These are phyloP conservation scores for Lachancea dasiensis DNA, from an alignment of 805 yeast species.

Conservation along the genomic window DNA sequence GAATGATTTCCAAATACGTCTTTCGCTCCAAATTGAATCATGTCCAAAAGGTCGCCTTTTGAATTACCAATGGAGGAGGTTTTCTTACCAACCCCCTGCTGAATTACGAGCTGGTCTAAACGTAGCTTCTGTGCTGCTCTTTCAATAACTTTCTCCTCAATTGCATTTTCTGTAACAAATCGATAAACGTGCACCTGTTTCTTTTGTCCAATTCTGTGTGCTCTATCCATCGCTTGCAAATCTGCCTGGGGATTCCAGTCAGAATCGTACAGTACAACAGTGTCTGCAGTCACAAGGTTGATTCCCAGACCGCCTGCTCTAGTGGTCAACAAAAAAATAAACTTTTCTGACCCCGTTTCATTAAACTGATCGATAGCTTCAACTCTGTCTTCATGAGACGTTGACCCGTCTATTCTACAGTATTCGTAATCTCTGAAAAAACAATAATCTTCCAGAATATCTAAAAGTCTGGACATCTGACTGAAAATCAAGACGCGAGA, in stretches of 20 bases:
- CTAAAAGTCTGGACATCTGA: constrained; percentile 87
- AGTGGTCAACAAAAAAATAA: constrained; percentile 80
- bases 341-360: constrained; percentile 72
- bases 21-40: constrained; percentile 97
- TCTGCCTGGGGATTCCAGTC: constrained; percentile 99
- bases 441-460: constrained; percentile 90
- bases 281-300: constrained; percentile 86
- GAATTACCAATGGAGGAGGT: constrained; percentile 37
- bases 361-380: constrained; percentile 91
- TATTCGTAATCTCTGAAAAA: constrained; percentile 75
- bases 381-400: constrained; percentile 88
- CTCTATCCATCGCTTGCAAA: constrained; percentile 96
- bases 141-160: constrained; percentile 93
- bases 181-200: constrained; percentile 91
- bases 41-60: constrained; percentile 81
- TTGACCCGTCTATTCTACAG: constrained; percentile 90
- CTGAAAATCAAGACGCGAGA: constrained; percentile 88
- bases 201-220: constrained; percentile 95
- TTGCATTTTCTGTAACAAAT: constrained; percentile 91
- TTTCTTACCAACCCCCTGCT: constrained; percentile 64
- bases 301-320: constrained; percentile 98
- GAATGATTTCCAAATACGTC: constrained; percentile 61
- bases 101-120: constrained; percentile 90
- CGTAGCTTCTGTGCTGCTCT: constrained; percentile 92
- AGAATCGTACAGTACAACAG: constrained; percentile 81